A percentile compares a stretch with the other conserved stretches of the same genome.
These are phyloP conservation scores for Salix exigua DNA, from an alignment of 345 rosid species.

Conservation along the genomic window DNA sequence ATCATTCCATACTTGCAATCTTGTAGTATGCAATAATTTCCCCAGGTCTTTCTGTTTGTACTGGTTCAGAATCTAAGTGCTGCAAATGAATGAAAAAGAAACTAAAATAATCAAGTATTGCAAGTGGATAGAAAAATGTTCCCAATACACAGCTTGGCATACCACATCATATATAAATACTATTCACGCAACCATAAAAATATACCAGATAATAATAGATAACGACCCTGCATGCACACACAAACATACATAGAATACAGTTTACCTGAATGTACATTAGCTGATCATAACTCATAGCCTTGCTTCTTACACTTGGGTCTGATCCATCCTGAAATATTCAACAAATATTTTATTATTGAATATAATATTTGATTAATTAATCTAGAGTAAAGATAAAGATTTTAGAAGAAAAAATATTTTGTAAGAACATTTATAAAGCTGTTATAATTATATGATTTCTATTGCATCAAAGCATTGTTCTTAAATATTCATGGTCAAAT, in stretches of 20 bases:
- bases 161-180: not conserved
- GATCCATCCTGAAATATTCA: slow-evolving; percentile 61
- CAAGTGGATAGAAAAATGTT: not conserved
- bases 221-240: not conserved
- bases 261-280: slow-evolving; percentile 87
- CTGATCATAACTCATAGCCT: slow-evolving; percentile 78
- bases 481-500: no score
- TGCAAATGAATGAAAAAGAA: slow-evolving; percentile 24
- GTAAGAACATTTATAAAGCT: no score
- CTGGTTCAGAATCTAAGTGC: slow-evolving; percentile 78
- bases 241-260: not conserved
- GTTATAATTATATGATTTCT: no score
- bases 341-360: no score
- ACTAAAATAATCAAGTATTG: not conserved
- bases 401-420: no score
- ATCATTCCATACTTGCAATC: slow-evolving; percentile 64
- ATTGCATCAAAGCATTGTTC: no score
- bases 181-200: not conserved
- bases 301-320: slow-evolving; percentile 56
- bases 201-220: not conserved
- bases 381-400: no score
- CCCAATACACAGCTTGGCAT: not conserved
- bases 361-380: no score
- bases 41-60: slow-evolving; percentile 81
- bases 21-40: slow-evolving; percentile 91